A percentile compares a stretch with the other conserved stretches of the same genome.
Conservation (phyloP, 2,329 filamentous ascomycete species). For the Sporothrix sp. region DNA sequence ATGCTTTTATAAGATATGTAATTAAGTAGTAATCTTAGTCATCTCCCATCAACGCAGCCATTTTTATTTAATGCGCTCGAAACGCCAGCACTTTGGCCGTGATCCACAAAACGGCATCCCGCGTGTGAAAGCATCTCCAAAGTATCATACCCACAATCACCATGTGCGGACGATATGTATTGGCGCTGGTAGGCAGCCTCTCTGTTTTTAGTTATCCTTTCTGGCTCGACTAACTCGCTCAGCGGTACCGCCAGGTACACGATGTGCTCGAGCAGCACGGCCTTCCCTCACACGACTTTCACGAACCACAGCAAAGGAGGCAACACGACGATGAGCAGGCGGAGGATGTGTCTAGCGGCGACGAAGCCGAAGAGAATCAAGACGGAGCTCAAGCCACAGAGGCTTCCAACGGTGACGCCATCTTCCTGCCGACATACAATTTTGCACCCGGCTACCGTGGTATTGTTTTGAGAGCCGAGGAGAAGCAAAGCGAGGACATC, state of each 20-base stretch:
- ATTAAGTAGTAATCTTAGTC: too few species aligned
- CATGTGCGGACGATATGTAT: slow-evolving; percentile 30
- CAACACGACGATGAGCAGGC: slow-evolving; percentile 30
- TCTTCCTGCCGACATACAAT: slow-evolving; percentile 71
- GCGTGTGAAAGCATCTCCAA: neutral
- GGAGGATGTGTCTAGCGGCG: slow-evolving; percentile 65
- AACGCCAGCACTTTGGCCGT: too few species aligned
- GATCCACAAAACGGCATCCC: neutral
- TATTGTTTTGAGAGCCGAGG: slow-evolving; percentile 63
- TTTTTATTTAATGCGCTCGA: too few species aligned
- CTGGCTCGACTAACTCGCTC: neutral
- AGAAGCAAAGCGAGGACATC: neutral
- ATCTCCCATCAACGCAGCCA: too few species aligned
- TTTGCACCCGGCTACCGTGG: slow-evolving; percentile 84
- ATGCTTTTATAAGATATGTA: too few species aligned
- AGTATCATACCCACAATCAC: neutral
- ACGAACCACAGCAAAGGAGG: neutral
- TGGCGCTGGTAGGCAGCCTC: slow-evolving; percentile 24
- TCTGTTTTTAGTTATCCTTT: neutral
- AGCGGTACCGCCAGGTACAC: slow-evolving; percentile 71
- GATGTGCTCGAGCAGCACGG: slow-evolving; percentile 58
- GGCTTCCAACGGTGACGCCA: slow-evolving; percentile 23
- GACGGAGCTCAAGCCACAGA: slow-evolving; percentile 29
- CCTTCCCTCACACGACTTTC: neutral
- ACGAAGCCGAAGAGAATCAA: slow-evolving; percentile 58